These are phyloP conservation scores for Metahyphopichia silvanorum DNA, from an alignment of 805 yeast genomes.

Conservation along the genomic window DNA sequence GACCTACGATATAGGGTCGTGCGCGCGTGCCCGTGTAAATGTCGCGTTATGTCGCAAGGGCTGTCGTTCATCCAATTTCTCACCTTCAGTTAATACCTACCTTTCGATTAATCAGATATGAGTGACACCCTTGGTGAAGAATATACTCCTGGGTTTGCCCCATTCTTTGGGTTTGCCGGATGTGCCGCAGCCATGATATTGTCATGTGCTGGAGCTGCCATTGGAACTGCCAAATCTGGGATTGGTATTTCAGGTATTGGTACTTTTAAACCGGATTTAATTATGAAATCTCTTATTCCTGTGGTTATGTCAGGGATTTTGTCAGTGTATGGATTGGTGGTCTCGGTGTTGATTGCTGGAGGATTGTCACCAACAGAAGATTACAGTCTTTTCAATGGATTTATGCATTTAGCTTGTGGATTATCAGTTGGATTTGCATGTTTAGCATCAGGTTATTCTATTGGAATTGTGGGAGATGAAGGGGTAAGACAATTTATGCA, in stretches of 20 bases:
- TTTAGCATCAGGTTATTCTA: slow-evolving; percentile 94
- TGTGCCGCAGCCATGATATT: slow-evolving; percentile 90
- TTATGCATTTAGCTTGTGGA: slow-evolving; percentile 97
- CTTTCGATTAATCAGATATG: too few relatives aligned
- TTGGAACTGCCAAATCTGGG: slow-evolving; percentile 98
- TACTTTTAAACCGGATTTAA: slow-evolving; percentile 93
- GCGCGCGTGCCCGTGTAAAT: too few relatives aligned
- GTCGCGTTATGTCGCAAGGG: too few relatives aligned
- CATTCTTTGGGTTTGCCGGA: slow-evolving; percentile 97
- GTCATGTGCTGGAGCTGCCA: slow-evolving; percentile 97
- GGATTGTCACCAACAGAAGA: slow-evolving; percentile 74
- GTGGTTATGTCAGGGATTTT: slow-evolving; percentile 98
- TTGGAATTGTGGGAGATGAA: slow-evolving; percentile 91
- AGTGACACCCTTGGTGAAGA: slow-evolving; percentile 42
- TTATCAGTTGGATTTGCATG: slow-evolving; percentile 95
- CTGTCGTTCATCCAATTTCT: too few relatives aligned
- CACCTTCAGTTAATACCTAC: too few relatives aligned
- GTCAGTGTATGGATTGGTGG: slow-evolving; percentile 96
- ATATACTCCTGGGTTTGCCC: slow-evolving; percentile 88
- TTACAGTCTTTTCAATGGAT: slow-evolving; percentile 91
- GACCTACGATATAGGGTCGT: too few relatives aligned
- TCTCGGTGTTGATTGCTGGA: slow-evolving; percentile 92
- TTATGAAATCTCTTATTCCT: slow-evolving; percentile 93
- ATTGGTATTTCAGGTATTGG: slow-evolving; percentile 98
- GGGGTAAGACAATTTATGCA: slow-evolving; percentile 88